Base-by-base conservation (phyloP, 2,329 filamentous ascomycete species). In the Stagonosporopsis tanaceti region DNA sequence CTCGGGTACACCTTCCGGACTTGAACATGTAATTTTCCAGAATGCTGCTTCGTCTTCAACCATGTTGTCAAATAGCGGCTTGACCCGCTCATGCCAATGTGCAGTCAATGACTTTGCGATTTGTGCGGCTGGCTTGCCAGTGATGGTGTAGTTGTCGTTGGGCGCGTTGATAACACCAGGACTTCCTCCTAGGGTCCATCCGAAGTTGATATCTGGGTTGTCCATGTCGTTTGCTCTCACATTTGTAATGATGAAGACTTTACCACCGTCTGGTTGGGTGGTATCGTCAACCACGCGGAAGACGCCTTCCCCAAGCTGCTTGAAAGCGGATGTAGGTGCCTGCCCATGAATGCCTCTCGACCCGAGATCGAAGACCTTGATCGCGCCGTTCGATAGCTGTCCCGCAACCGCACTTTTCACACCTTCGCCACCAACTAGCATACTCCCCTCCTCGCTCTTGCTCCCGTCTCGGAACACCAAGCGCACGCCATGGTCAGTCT, bases 21-120 rank as follows among this genome's bases (percentile, higher is more conserved):
- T 82, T 0, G 85, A 87, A 62, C 85, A 88, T 2, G 86, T 88
- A 45, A 89, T 88, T 64, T 87, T 89, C 85, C 85, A 88, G 62
- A 89, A 89, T 0, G 87, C 86, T 0, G 86, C 83, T 61, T 89
- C 84, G 0, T 72, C 61, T 53, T 81, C 82, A 5, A 76, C 69
- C 83, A 88, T 87, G 34, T 86, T 64, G 6, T 87, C 84, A 57
- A 89, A 83, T 0, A 89, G 71, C 1, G 85, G 80, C 67, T 78
- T 81, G 42, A 89, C 73, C 2, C 81, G 78, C 12, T 82, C 77
- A 66, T 87, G 79, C 87, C 86, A 89, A 32, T 83, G 68, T 15
- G 74, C 68, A 0, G 84, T 82, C 0, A 89, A 71, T 1, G 71
- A 66, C 69, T 83, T 84, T n/a, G 86, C 85, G 1, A 89, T 80